phyloP scores from a whole-genome alignment of 2,329 filamentous ascomycete genomes.

The Pseudopyrenochaeta lycopersici region DNA sequence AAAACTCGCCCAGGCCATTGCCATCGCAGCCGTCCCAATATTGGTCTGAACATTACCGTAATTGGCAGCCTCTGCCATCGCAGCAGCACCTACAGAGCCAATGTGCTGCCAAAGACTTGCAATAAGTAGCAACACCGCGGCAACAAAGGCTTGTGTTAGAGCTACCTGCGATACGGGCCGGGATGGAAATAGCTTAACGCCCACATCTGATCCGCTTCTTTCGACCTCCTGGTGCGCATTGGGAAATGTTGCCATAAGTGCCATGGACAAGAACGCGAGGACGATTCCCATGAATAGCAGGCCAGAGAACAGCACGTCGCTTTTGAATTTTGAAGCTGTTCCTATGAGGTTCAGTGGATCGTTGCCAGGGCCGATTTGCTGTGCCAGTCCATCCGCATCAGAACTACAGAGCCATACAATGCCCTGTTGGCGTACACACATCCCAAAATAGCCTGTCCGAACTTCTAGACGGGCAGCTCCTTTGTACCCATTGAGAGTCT shows the following conservation, averaged over 20 bases:
- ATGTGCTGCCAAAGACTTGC: slow-evolving; percentile 85
- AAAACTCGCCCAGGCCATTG: not conserved
- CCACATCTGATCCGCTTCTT: slow-evolving; percentile 80
- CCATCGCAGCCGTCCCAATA: slow-evolving; percentile 85
- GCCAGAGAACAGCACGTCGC: slow-evolving; percentile 95
- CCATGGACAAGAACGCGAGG: slow-evolving; percentile 89
- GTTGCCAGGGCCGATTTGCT: slow-evolving; percentile 84
- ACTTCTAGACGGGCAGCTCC: slow-evolving; percentile 81
- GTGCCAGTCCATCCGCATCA: slow-evolving; percentile 87
- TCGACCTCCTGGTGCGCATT: slow-evolving; percentile 90
- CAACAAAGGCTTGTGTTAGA: slow-evolving; percentile 80
- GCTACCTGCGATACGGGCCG: slow-evolving; percentile 87
- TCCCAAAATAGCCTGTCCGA: slow-evolving; percentile 92
- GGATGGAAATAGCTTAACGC: slow-evolving; percentile 89
- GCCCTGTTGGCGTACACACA: slow-evolving; percentile 87
- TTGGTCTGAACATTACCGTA: slow-evolving; percentile 84
- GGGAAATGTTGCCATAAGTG: slow-evolving; percentile 90
- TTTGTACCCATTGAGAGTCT: slow-evolving; percentile 84
- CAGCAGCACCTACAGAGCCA: slow-evolving; percentile 87
- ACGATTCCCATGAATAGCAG: slow-evolving; percentile 95
- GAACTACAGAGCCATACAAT: slow-evolving; percentile 92
- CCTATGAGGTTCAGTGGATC: slow-evolving; percentile 94
- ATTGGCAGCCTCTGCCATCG: slow-evolving; percentile 86
- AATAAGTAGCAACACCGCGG: slow-evolving; percentile 67
- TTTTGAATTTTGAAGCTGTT: slow-evolving; percentile 92